phyloP scores from a whole-genome alignment of 257 asterid genomes.

The Solanum pennellii region DNA sequence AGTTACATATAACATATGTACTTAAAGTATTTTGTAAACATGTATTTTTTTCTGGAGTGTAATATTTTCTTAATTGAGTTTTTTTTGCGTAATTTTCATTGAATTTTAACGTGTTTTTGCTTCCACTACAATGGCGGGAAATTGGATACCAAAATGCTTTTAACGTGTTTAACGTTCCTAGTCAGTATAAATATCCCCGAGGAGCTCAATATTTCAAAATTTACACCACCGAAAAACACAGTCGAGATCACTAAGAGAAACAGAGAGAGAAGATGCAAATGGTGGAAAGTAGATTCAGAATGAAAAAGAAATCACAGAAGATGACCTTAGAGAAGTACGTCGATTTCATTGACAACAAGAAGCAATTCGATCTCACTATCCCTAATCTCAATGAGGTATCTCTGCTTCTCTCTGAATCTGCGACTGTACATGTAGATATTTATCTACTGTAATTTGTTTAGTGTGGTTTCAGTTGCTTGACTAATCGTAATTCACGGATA shows the following conservation, averaged over 20 bases:
- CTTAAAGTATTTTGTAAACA: no score
- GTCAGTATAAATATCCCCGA: neutral
- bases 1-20: no score
- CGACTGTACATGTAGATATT: neutral
- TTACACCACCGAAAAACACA: neutral
- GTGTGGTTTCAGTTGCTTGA: neutral
- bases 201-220: neutral
- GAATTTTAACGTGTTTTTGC: neutral
- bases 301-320: neutral
- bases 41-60: no score
- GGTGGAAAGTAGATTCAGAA: neutral
- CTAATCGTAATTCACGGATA: neutral
- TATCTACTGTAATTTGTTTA: neutral
- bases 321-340: conserved; percentile 16
- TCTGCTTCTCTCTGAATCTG: neutral
- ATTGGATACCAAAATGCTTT: neutral
- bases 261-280: neutral
- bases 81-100: neutral
- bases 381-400: conserved; percentile 2
- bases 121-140: neutral
- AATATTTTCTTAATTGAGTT: no score
- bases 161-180: neutral
- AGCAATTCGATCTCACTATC: conserved; percentile 4
- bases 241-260: neutral
- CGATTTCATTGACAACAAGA: conserved; percentile 2